Evolutionary conservation across 2,329 filamentous ascomycete species (phyloP).

Genomic region (Blastomyces parvus): DNA sequence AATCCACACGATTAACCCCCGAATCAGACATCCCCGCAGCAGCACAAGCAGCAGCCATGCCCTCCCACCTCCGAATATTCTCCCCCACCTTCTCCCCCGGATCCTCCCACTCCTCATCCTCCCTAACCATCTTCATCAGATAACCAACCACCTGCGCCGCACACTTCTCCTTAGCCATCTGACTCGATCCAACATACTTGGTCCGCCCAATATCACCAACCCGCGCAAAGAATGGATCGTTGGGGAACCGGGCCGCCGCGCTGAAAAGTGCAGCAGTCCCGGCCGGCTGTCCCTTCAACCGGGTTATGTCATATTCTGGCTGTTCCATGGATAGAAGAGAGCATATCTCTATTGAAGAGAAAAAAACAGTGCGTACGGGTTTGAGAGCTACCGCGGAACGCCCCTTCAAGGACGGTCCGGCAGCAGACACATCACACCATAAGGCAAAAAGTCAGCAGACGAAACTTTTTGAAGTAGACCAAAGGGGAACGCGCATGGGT

Average conservation of each 20-base stretch:
- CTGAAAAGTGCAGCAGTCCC: constrained; percentile 11
- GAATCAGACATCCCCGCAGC: not conserved
- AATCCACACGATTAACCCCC: not conserved
- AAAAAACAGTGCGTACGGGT: not conserved
- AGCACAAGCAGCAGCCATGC: not conserved
- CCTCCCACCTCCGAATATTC: constrained; percentile 5
- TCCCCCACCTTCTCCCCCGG: constrained; percentile 6
- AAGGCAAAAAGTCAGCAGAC: not conserved
- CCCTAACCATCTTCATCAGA: constrained; percentile 22
- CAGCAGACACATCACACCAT: not conserved
- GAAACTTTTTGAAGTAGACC: not conserved
- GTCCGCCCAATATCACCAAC: constrained; percentile 23
- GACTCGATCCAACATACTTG: constrained; percentile 9
- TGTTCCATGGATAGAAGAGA: constrained; percentile 18
- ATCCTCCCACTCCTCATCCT: constrained; percentile 19
- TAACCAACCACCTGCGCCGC: constrained; percentile 22
- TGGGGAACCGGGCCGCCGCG: constrained; percentile 19
- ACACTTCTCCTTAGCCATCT: constrained; percentile 18
- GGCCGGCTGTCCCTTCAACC: constrained; percentile 8
- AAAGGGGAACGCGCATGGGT: not conserved
- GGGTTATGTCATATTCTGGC: constrained; percentile 17
- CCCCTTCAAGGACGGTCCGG: not conserved
- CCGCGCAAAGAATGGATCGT: constrained; percentile 23
- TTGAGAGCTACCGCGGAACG: not conserved
- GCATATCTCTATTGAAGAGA: constrained; percentile 17